Base-by-base conservation (phyloP, 768 basidiomycete species). In the Mycena floridula region DNA sequence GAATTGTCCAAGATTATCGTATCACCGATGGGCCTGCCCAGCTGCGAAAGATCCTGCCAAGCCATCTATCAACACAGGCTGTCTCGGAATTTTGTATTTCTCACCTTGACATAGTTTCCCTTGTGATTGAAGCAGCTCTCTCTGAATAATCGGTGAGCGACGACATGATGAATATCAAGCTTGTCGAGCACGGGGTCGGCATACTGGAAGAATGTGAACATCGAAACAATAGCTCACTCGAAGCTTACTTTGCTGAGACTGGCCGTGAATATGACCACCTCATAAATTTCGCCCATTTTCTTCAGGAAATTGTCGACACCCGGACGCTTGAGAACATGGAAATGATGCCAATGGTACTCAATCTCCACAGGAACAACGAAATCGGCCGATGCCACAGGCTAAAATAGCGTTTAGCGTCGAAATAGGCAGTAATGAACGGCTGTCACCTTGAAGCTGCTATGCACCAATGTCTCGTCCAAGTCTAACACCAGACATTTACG, bases 331-430 rank as follows among this genome's bases (percentile, higher is more conserved):
- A 98, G 89, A 40, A 98, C 96, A 66, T 98, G 96, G 52, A 98
- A 93, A 57, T 99, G 96, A 63, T 99, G 96, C 78, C 86, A 89
- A 59, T 97, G 89, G 52, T 89, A 93, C 60, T 99, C 96, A 50
- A 99, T 99, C 65, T 98, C 96, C 18, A 99, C 96, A 4, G 96
- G 96, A 4, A 99, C 95, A 50, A 98, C 90, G 64, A 91, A 99
- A 69, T 99, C 96, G 26, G 95, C 92, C 56, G 91, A 87, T 51
- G 76, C 77, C 54, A 97, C 90, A 43, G 93, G 88, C 92, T 98
- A 11, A 7, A 25, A 25, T 18, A 18, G 25, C 7, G 25, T 22
- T 41, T 7, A 12, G 18, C 11, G 13, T 8, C 7, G 24, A 25
- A 24, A 20, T 23, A 25, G 21, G 18, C 11, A 20, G 37, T 11